Evolutionary conservation across 345 rosid species (phyloP).

Genomic region (Brassica incana): DNA sequence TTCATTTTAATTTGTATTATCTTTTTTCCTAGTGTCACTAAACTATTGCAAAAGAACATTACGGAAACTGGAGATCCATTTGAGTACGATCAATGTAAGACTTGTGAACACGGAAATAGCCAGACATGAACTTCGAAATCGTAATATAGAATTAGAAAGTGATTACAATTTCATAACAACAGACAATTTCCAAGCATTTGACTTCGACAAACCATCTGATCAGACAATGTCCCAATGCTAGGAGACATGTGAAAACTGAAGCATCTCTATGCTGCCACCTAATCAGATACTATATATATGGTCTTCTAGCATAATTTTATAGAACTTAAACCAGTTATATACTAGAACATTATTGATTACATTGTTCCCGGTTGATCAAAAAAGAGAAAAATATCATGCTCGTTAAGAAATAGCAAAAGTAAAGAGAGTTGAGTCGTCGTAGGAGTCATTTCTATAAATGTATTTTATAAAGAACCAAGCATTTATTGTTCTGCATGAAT

Average conservation of each 20-base stretch:
- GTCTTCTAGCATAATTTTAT: not conserved
- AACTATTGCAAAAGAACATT: not conserved
- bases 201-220: not conserved
- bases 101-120: not conserved
- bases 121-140: not conserved
- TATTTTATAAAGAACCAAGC: not conserved
- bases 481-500: not conserved
- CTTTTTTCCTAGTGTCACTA: not conserved
- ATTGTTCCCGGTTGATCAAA: not conserved
- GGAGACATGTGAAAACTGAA: not conserved
- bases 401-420: not conserved
- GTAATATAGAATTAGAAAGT: not conserved
- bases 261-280: not conserved
- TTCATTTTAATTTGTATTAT: not conserved
- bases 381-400: not conserved
- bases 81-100: not conserved
- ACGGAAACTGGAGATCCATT: not conserved
- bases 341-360: not conserved
- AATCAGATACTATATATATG: not conserved
- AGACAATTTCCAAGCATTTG: not conserved
- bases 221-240: not conserved
- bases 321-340: not conserved
- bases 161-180: not conserved
- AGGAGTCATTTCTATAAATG: not conserved
- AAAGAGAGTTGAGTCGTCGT: not conserved